Evolutionary conservation across 306 rosid species (phyloP), one percentile per base, ranked within the genome.

Genomic region (Corylus americana): DNA sequence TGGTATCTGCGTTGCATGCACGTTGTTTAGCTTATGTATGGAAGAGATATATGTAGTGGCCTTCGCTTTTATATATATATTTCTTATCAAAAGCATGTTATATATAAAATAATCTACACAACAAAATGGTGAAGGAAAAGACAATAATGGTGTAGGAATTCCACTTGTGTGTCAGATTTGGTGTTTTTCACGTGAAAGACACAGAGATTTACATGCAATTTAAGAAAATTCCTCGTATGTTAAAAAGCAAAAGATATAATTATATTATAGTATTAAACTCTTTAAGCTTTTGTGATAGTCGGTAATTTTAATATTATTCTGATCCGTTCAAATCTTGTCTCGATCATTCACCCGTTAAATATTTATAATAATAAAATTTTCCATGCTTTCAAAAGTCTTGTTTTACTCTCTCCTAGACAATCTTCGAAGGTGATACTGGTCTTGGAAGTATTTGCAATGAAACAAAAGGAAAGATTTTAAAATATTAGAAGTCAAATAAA

Each of bases 401-500:
- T 45, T 35, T 54, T 29, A 71, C 74, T 17, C 58, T 66, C 73
- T 66, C 79, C 61, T 11, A 49, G 74, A 29, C 25, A 50, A 80
- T 84, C 76, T 75, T 83, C 73, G 29, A 35, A 2, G 55, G 48
- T 71, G 55, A 71, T 76, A 51, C 73, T 70, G 63, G 53, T 31
- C 77, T 61, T 77, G 78, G 64, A 61, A 77, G 71, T 50, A 82
- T 62, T 57, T 61, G 29, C 39, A 25, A 17, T 49, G 55, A 59
- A 59, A 25, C 37, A 59, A 59, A 59, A 59, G 39, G 37, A 25
- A 59, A 59, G 37, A 59, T 22, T 59, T 59, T 20, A 59, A 59
- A 59, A 55, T 76, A 74, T 84, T 77, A 9, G n/a, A 78, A 78
- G 64, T 35, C 22, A 85, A 74, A 62, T 42, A 29, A 57, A 67